Conservation (phyloP, 345 rosid species). For the Boechera divaricarpa region DNA sequence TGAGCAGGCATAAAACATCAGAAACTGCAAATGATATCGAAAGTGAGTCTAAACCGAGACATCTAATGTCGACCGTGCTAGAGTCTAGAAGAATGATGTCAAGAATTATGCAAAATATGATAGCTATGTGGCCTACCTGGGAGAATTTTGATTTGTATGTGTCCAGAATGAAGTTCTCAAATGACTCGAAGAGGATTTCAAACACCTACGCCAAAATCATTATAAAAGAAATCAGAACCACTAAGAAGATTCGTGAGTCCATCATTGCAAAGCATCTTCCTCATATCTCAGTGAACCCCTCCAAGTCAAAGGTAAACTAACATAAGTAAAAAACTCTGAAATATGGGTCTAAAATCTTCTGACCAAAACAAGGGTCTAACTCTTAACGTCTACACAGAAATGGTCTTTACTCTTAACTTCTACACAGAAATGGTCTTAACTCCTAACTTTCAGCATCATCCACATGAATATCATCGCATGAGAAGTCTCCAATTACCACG, state of each 20-base stretch:
- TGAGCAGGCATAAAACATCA: conserved; percentile 84
- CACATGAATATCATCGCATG: too few relatives aligned
- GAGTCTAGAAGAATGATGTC: conserved; percentile 16
- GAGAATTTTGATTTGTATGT: conserved; percentile 85
- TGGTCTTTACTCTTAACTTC: too few relatives aligned
- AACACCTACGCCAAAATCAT: conserved; percentile 60
- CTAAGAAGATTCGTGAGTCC: neutral
- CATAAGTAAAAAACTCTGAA: too few relatives aligned
- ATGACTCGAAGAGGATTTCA: conserved; percentile 71
- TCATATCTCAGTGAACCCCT: too few relatives aligned
- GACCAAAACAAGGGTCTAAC: too few relatives aligned
- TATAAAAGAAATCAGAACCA: neutral
- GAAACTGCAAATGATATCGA: conserved; percentile 63
- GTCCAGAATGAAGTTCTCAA: conserved; percentile 58
- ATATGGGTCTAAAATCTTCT: too few relatives aligned
- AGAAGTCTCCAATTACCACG: too few relatives aligned
- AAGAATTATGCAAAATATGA: neutral
- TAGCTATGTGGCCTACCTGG: conserved; percentile 59
- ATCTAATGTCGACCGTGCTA: conserved; percentile 10
- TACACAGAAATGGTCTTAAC: too few relatives aligned
- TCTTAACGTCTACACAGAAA: too few relatives aligned
- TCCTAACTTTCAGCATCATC: too few relatives aligned
- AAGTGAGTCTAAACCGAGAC: conserved; percentile 11
- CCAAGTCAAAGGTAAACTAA: too few relatives aligned
- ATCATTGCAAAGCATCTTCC: too few relatives aligned